Base-by-base conservation (phyloP, 1,284 basidiomycete species). In the Kalmanozyma brasiliensis region DNA sequence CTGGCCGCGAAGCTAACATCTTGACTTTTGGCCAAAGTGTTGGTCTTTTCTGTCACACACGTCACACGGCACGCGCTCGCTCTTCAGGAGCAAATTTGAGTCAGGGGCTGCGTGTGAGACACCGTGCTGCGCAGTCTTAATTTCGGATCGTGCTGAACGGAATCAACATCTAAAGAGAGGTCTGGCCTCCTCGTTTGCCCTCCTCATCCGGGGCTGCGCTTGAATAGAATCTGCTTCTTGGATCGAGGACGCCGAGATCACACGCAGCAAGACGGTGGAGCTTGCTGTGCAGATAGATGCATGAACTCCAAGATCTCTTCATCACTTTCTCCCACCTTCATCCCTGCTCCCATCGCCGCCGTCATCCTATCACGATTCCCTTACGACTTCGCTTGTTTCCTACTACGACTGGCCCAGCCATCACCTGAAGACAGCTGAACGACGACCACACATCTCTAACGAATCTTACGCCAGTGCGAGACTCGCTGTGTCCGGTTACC, bases 81-180 rank as follows among this genome's bases (percentile, higher is more conserved):
- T n/a, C n/a, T 29, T 29, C 11, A 29, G 26, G 26, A 29, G 26
- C 23, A 23, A 26, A 41, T 24, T 26, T 49, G 41, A 58, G 13
- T 58, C 55, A 58, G 55, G 56, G 48, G 56, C 26, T 7, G 6
- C 26, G 11, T 19, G 24, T 22, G 17, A 46, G 34, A 22, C 19
- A 4, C 32, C 13, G 29, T 14, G 17, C 35, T 20, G 41, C 19
- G 17, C 6, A 19, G 9, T 17, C 5, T 17, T 19, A 20, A 10
- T 8, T 51, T 46, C 11, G 26, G 26, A 29, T 29, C 26, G 26
- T 11, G 7, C 11, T 29, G 26, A 29, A 29, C 26, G 7, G 11
- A n/a, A 53, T 61, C 58, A 61, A 61, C 58, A 61, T 61, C 58
- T 61, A 61, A 45, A 23, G 36, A 35, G 58, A 45, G 58, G 20